Conservation (phyloP, 2,329 filamentous ascomycete species). For the Aspergillus sp. region DNA sequence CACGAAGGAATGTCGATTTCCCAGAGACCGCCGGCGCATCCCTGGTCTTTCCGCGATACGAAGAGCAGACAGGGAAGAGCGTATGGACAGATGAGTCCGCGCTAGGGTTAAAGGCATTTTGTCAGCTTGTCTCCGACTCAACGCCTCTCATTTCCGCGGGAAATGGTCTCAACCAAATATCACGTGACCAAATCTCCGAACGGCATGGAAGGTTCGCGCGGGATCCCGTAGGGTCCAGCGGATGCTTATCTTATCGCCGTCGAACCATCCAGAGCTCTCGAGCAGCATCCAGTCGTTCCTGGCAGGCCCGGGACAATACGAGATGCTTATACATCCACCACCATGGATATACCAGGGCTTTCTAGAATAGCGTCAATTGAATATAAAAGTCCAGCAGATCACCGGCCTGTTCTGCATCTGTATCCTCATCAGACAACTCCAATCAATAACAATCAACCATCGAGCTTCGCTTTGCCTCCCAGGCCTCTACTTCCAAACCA, state of each 20-base stretch:
- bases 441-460: neutral
- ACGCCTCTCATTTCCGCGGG: too few species aligned
- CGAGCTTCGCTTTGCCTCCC: neutral
- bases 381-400: constrained; percentile 16
- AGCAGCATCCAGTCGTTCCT: constrained; percentile 3
- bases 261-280: constrained; percentile 12
- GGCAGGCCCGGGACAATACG: neutral
- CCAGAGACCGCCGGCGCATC: neutral
- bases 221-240: constrained; percentile 3
- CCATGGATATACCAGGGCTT: constrained; percentile 4
- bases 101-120: too few species aligned
- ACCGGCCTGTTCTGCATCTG: neutral
- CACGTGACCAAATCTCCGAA: constrained; percentile 12
- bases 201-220: constrained; percentile 16
- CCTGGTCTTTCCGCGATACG: neutral
- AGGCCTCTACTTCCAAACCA: too few species aligned
- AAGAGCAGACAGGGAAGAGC: too few species aligned
- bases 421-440: neutral
- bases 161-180: neutral
- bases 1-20: constrained; percentile 1
- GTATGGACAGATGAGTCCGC: too few species aligned
- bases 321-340: neutral
- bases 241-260: constrained; percentile 23
- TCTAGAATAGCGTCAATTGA: constrained; percentile 13
- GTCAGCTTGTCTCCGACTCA: too few species aligned